phyloP scores from a whole-genome alignment of 345 rosid genomes.

The Aurinia saxatilis region DNA sequence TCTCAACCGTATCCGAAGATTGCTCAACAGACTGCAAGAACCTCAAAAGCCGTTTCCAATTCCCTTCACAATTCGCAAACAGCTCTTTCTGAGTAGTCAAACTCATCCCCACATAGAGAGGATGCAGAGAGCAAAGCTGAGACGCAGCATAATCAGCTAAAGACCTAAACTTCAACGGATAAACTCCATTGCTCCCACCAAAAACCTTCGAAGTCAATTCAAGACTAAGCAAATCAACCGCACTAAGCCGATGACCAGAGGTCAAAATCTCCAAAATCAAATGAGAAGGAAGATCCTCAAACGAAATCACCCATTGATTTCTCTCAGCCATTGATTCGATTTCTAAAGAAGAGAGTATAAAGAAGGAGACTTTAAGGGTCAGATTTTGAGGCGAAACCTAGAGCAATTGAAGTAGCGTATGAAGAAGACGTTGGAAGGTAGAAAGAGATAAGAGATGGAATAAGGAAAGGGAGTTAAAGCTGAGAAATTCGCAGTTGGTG shows the following conservation, averaged over 20 bases:
- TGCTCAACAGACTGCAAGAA: slow-evolving; percentile 81
- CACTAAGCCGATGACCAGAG: slow-evolving; percentile 56
- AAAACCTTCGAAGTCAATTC: slow-evolving; percentile 78
- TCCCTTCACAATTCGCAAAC: slow-evolving; percentile 69
- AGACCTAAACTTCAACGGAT: slow-evolving; percentile 63
- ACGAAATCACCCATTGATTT: slow-evolving; percentile 33
- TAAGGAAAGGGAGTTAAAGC: slow-evolving; percentile 36
- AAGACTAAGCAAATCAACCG: slow-evolving; percentile 54
- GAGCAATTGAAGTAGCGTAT: slow-evolving; percentile 69
- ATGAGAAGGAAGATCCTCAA: slow-evolving; percentile 87
- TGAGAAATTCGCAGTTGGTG: slow-evolving; percentile 37
- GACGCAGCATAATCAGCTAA: slow-evolving; percentile 75
- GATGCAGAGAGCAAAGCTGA: slow-evolving; percentile 60
- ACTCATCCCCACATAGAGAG: slow-evolving; percentile 49
- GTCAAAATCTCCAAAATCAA: slow-evolving; percentile 81
- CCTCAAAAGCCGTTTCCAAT: slow-evolving; percentile 85
- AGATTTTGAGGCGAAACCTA: slow-evolving; percentile 79
- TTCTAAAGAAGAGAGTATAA: slow-evolving; percentile 3
- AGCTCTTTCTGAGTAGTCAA: slow-evolving; percentile 45
- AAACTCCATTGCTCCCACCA: slow-evolving; percentile 56
- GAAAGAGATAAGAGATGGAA: slow-evolving; percentile 47
- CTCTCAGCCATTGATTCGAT: slow-evolving; percentile 73
- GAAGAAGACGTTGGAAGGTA: slow-evolving; percentile 66
- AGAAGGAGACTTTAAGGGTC: slow-evolving; percentile 24
- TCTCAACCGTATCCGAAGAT: slow-evolving; percentile 65